These are phyloP conservation scores for Trichoderma virens DNA, from an alignment of 495 filamentous ascomycete genomes.

Conservation along the genomic window DNA sequence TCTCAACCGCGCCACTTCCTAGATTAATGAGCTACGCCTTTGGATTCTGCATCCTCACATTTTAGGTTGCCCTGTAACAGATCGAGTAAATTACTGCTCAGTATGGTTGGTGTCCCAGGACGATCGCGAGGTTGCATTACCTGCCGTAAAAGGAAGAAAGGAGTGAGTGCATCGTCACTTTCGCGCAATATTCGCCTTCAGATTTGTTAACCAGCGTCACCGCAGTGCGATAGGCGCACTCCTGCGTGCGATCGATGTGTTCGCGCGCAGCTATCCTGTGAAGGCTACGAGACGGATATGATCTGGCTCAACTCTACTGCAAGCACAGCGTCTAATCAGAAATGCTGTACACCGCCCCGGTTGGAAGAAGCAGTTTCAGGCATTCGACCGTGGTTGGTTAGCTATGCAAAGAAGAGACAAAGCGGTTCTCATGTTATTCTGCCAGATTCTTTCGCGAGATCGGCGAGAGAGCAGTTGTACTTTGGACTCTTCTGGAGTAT, in stretches of 20 bases:
- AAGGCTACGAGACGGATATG: neutral
- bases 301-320: neutral
- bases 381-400: neutral
- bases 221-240: neutral
- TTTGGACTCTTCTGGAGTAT: neutral
- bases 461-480: neutral
- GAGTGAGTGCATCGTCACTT: neutral
- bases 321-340: neutral
- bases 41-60: neutral
- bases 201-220: neutral
- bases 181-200: neutral
- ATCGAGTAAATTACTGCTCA: neutral
- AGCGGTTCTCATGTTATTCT: neutral
- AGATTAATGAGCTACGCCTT: too few relatives aligned
- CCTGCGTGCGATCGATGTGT: neutral
- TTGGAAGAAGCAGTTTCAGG: neutral
- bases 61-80: neutral
- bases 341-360: neutral
- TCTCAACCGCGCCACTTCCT: neutral
- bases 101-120: neutral
- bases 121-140: neutral
- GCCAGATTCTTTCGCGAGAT: neutral
- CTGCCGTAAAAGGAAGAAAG: constrained; percentile 1
- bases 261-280: neutral
- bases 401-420: neutral